Evolutionary conservation across 2,329 filamentous ascomycete species (phyloP).

Genomic region (Boeremia lycopersici): DNA sequence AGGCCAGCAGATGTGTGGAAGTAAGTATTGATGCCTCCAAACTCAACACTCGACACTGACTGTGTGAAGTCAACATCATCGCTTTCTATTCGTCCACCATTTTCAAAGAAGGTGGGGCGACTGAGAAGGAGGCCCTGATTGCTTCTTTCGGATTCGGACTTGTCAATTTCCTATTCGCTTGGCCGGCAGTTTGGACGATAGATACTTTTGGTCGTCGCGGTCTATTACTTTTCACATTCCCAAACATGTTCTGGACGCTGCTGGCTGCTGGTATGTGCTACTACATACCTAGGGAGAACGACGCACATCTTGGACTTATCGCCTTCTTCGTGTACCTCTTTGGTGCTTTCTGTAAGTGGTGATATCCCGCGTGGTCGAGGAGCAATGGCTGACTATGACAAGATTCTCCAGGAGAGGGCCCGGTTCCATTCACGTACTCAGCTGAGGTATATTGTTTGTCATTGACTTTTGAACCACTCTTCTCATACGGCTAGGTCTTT

Average conservation of each 20-base stretch:
- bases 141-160: constrained; percentile 65
- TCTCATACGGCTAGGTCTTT: constrained; percentile 52
- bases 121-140: constrained; percentile 52
- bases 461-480: neutral
- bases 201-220: constrained; percentile 57
- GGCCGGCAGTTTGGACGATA: constrained; percentile 65
- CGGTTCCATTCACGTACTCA: constrained; percentile 53
- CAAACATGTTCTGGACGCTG: constrained; percentile 57
- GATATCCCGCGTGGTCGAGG: no score
- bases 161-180: constrained; percentile 64
- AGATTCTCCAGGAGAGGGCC: constrained; percentile 49
- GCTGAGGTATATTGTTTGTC: constrained; percentile 55
- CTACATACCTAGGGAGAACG: constrained; percentile 51
- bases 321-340: constrained; percentile 64
- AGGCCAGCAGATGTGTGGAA: constrained; percentile 64
- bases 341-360: constrained; percentile 45
- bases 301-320: constrained; percentile 56
- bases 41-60: neutral
- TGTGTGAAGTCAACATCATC: constrained; percentile 49
- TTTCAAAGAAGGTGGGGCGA: constrained; percentile 56
- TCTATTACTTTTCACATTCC: constrained; percentile 57
- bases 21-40: neutral
- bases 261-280: constrained; percentile 59
- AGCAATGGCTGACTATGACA: neutral
- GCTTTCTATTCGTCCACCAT: constrained; percentile 60